A percentile compares a stretch with the other conserved stretches of the same genome.
Evolutionary conservation across 352 stramenopile species (phyloP).

Genomic region (Peronospora farinosa): DNA sequence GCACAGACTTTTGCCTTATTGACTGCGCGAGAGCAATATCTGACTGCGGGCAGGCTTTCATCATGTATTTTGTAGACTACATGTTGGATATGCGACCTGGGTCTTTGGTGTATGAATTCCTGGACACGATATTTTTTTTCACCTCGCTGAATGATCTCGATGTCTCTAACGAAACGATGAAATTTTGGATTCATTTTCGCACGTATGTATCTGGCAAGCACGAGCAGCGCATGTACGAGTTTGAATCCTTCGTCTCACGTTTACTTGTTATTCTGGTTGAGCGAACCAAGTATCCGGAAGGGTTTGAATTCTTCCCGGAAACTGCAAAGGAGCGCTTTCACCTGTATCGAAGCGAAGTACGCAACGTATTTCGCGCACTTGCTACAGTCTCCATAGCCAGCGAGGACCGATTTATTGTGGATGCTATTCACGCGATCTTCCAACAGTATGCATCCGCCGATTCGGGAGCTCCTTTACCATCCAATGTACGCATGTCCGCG

Average conservation of each 20-base stretch:
- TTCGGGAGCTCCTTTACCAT: constrained; percentile 30
- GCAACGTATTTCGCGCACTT: constrained; percentile 65
- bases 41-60: constrained; percentile 72
- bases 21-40: constrained; percentile 51
- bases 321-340: constrained; percentile 56
- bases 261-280: constrained; percentile 65
- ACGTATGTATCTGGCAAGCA: constrained; percentile 72
- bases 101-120: constrained; percentile 70
- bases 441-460: constrained; percentile 59
- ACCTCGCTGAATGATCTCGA: constrained; percentile 57
- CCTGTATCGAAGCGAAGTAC: constrained; percentile 66
- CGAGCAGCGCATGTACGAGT: constrained; percentile 57
- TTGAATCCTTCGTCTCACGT: constrained; percentile 67
- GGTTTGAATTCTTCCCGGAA: constrained; percentile 44
- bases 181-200: constrained; percentile 79
- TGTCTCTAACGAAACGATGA: constrained; percentile 74
- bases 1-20: constrained; percentile 41
- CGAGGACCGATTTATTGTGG: constrained; percentile 75
- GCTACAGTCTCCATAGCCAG: constrained; percentile 60
- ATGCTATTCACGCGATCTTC: constrained; percentile 67
- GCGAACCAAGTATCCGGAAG: constrained; percentile 55
- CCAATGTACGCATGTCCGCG: constrained; percentile 27
- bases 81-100: constrained; percentile 49
- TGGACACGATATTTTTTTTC: constrained; percentile 64
- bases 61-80: constrained; percentile 77